These are phyloP conservation scores for Sphaerulina populicola DNA, from an alignment of 2,329 filamentous ascomycete species.

Conservation along the genomic window DNA sequence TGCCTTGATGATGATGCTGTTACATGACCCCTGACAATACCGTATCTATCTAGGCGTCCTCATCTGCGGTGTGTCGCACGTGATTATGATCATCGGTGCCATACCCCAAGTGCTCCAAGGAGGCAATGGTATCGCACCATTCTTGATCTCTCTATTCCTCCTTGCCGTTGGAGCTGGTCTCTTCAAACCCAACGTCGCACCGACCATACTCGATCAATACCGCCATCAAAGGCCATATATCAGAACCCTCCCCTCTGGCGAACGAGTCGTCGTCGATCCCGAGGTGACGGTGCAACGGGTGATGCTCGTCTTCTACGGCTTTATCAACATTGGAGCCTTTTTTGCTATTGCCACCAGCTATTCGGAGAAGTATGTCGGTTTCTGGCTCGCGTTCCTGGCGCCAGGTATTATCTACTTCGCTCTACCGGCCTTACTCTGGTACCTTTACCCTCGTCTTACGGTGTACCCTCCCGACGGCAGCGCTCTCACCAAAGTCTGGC, in stretches of 20 bases:
- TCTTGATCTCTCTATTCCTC: slow-evolving; percentile 53
- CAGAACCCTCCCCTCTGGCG: slow-evolving; percentile 33
- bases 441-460: slow-evolving; percentile 17
- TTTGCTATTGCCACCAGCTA: slow-evolving; percentile 58
- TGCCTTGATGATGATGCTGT: too few relatives aligned
- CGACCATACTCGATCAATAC: slow-evolving; percentile 42
- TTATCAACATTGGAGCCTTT: slow-evolving; percentile 65
- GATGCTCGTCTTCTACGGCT: slow-evolving; percentile 58
- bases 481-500: slow-evolving; percentile 20
- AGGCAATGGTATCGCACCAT: slow-evolving; percentile 20
- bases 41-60: slow-evolving; percentile 16
- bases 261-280: slow-evolving; percentile 41
- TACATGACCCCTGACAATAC: background rate
- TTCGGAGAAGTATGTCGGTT: slow-evolving; percentile 57
- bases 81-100: slow-evolving; percentile 21
- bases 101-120: slow-evolving; percentile 21
- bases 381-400: slow-evolving; percentile 55
- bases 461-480: slow-evolving; percentile 23
- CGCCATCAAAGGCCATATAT: slow-evolving; percentile 35
- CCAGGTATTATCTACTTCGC: slow-evolving; percentile 55
- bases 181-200: slow-evolving; percentile 68
- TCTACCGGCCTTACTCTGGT: slow-evolving; percentile 25
- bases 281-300: slow-evolving; percentile 40
- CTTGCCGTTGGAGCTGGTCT: slow-evolving; percentile 57
- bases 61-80: slow-evolving; percentile 20